Conservation (phyloP, 495 filamentous ascomycete genomes). For the Neurospora sp. region DNA sequence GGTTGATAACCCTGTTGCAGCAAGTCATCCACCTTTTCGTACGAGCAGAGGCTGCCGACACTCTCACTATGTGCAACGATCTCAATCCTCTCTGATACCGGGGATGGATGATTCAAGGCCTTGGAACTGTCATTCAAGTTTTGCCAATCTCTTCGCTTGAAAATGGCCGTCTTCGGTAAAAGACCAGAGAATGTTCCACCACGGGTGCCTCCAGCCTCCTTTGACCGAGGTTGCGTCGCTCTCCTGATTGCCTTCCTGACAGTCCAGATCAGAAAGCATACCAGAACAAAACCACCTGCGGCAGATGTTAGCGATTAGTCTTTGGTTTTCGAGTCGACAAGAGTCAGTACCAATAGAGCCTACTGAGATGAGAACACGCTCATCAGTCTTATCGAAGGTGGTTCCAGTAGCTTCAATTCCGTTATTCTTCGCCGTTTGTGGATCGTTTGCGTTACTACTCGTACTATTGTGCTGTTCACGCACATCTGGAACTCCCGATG, state of each 20-base stretch:
- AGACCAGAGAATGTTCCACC: background rate
- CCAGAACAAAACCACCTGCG: conserved; percentile 30
- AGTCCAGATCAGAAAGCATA: conserved; percentile 32
- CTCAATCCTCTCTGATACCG: background rate
- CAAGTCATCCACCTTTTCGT: background rate
- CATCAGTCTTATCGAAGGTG: conserved; percentile 25
- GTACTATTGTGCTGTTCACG: background rate
- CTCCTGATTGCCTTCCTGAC: conserved; percentile 27
- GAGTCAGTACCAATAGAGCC: conserved; percentile 35
- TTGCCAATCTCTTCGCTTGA: conserved; percentile 12
- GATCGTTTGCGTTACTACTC: background rate
- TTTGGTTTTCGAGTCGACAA: background rate
- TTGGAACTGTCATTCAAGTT: conserved; percentile 7
- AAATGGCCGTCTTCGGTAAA: conserved; percentile 6
- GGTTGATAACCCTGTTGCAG: background rate
- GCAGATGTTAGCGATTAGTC: background rate
- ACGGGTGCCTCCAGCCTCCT: background rate
- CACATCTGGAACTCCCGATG: background rate
- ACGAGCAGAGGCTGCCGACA: background rate
- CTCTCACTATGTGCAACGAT: background rate
- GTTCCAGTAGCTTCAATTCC: conserved; percentile 1
- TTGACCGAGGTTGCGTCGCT: conserved; percentile 8
- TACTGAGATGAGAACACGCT: conserved; percentile 36
- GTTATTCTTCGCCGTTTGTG: background rate
- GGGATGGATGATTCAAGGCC: background rate